Evolutionary conservation across 345 rosid species (phyloP).

Genomic region (Salix suchowensis): DNA sequence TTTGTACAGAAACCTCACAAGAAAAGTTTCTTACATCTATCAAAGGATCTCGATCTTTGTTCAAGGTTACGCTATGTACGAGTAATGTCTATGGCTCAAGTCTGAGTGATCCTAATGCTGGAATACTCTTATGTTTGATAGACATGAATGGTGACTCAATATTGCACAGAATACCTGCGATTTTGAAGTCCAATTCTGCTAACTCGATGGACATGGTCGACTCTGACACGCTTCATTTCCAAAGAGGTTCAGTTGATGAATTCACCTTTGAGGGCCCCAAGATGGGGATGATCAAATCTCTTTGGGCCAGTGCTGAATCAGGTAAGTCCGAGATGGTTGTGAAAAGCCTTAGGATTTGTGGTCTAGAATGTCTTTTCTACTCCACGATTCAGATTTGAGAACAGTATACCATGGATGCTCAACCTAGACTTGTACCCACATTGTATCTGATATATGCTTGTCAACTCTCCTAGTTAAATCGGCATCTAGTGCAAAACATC

Average conservation of each 20-base stretch:
- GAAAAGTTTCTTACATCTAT: constrained; percentile 22
- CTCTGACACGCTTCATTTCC: constrained; percentile 44
- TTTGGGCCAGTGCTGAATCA: constrained; percentile 80
- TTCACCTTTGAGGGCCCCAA: constrained; percentile 58
- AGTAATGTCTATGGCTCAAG: constrained; percentile 66
- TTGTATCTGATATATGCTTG: neutral
- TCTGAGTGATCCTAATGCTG: constrained; percentile 54
- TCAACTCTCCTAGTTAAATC: neutral
- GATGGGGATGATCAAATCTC: constrained; percentile 51
- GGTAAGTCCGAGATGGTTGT: constrained; percentile 40
- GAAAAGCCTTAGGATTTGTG: neutral
- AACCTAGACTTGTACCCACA: no score
- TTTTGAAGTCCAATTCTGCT: constrained; percentile 29
- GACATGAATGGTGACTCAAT: constrained; percentile 60
- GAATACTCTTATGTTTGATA: constrained; percentile 63
- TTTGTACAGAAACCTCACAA: constrained; percentile 22
- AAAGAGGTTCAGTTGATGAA: constrained; percentile 74
- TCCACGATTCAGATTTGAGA: neutral
- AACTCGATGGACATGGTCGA: constrained; percentile 20
- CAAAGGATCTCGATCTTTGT: constrained; percentile 39
- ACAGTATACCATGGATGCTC: neutral
- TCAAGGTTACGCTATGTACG: constrained; percentile 58
- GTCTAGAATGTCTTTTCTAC: neutral
- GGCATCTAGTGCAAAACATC: no score
- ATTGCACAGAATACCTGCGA: constrained; percentile 61